Evolutionary conservation across 805 yeast genomes (phyloP).

Genomic region (Saccharomycopsis selenospora): DNA sequence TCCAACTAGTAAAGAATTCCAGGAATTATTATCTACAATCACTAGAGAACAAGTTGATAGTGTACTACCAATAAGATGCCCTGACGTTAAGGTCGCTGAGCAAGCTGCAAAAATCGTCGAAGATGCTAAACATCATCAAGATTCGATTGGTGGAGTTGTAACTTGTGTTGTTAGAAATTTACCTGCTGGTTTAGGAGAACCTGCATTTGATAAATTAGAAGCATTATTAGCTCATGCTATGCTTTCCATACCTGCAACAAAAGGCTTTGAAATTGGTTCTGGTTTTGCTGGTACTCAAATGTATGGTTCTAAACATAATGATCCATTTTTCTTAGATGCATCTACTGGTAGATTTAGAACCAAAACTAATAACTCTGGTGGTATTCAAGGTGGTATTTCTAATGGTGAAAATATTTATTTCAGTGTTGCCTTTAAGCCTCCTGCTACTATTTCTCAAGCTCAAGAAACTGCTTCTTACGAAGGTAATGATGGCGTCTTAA

Average conservation of each 20-base stretch:
- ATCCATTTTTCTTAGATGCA: slow-evolving; percentile 63
- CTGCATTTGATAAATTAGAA: slow-evolving; percentile 93
- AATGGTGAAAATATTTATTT: slow-evolving; percentile 95
- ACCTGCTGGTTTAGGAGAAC: slow-evolving; percentile 97
- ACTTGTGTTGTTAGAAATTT: slow-evolving; percentile 93
- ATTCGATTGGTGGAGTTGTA: slow-evolving; percentile 96
- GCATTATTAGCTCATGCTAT: slow-evolving; percentile 95
- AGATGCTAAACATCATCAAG: slow-evolving; percentile 74
- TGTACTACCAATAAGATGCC: slow-evolving; percentile 90
- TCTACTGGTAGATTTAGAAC: slow-evolving; percentile 67
- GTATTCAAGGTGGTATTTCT: slow-evolving; percentile 96
- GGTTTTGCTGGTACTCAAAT: slow-evolving; percentile 87
- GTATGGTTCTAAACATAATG: slow-evolving; percentile 93
- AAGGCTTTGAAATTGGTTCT: slow-evolving; percentile 96
- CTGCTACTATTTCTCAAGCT: slow-evolving; percentile 93
- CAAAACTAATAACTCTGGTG: slow-evolving; percentile 87
- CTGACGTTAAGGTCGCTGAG: slow-evolving; percentile 62
- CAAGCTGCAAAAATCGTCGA: slow-evolving; percentile 85
- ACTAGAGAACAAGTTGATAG: slow-evolving; percentile 86
- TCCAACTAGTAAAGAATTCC: slow-evolving; percentile 57
- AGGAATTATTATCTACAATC: slow-evolving; percentile 59
- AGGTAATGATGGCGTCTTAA: slow-evolving; percentile 79
- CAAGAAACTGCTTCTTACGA: slow-evolving; percentile 85
- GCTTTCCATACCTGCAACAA: slow-evolving; percentile 96
- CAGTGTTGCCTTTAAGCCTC: slow-evolving; percentile 94